These are phyloP conservation scores for Nowakowskiella sp. DNA, from an alignment of 192 early-diverging fungal species.

Conservation along the genomic window DNA sequence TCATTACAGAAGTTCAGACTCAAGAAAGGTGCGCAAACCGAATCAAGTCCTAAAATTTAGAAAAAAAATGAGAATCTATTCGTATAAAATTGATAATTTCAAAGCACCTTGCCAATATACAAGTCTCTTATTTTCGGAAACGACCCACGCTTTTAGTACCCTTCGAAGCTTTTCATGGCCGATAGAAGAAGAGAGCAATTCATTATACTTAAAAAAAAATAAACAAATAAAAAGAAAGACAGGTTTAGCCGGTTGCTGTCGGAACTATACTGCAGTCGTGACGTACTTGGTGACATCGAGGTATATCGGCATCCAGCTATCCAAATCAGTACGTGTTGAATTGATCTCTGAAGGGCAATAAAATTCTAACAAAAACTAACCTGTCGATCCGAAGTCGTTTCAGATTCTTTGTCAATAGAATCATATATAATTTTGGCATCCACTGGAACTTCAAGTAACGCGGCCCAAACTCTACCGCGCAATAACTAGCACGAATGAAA, in stretches of 20 bases:
- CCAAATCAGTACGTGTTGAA: not conserved
- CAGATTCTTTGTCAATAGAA: constrained; percentile 42
- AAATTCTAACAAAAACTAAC: constrained; percentile 15
- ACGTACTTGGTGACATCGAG: constrained; percentile 6
- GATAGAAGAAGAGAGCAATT: constrained; percentile 11
- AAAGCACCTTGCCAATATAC: constrained; percentile 78
- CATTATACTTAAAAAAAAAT: too few species aligned
- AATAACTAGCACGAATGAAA: too few species aligned
- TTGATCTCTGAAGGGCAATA: too few species aligned
- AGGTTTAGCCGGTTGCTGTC: too few species aligned
- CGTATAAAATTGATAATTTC: not conserved
- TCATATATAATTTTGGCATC: constrained; percentile 44
- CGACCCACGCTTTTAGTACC: constrained; percentile 13
- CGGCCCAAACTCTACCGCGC: too few species aligned
- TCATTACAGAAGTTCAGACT: constrained; percentile 70
- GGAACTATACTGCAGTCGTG: too few species aligned
- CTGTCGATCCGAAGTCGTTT: constrained; percentile 48
- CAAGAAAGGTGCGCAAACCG: constrained; percentile 65
- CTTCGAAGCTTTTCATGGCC: constrained; percentile 22
- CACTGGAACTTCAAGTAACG: not conserved
- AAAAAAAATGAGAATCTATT: not conserved
- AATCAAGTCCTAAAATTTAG: constrained; percentile 52
- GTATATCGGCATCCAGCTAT: constrained; percentile 8
- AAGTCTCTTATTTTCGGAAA: constrained; percentile 44
- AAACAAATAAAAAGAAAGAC: too few species aligned